Conservation (phyloP, 2,329 filamentous ascomycete species). For the Lasiodiplodia gonubiensis region DNA sequence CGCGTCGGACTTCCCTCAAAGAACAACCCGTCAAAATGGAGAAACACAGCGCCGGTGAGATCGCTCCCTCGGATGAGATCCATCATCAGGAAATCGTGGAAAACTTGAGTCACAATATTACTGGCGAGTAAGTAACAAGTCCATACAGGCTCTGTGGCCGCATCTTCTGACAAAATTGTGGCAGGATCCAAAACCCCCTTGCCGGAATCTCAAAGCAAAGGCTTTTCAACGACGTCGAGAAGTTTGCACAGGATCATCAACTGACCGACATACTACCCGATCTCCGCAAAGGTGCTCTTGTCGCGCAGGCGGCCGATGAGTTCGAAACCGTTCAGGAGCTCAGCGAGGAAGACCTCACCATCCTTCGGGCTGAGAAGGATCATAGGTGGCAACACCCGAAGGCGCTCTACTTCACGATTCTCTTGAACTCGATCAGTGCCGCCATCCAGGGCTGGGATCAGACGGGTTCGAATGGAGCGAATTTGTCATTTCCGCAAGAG, state of each 20-base stretch:
- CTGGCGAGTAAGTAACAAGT: constrained; percentile 39
- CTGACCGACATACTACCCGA: constrained; percentile 64
- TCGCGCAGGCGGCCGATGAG: constrained; percentile 70
- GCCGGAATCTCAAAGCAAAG: constrained; percentile 58
- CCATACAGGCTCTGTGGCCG: not conserved
- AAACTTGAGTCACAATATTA: constrained; percentile 38
- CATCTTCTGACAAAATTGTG: not conserved
- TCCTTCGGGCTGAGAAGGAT: constrained; percentile 65
- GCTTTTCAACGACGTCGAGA: constrained; percentile 62
- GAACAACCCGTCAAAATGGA: not conserved
- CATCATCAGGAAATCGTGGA: constrained; percentile 37
- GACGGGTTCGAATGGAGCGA: constrained; percentile 52
- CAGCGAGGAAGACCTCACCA: constrained; percentile 64
- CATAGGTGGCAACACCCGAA: constrained; percentile 72
- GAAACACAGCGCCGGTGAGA: not conserved
- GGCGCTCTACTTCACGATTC: constrained; percentile 69
- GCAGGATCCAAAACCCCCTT: constrained; percentile 63
- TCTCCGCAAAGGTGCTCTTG: constrained; percentile 72
- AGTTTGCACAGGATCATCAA: constrained; percentile 65
- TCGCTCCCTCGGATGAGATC: constrained; percentile 31
- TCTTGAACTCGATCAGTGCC: constrained; percentile 71
- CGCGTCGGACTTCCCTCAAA: too few species aligned
- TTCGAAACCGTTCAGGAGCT: constrained; percentile 69
- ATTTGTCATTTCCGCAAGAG: constrained; percentile 63
- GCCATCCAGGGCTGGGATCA: constrained; percentile 57